Conservation (phyloP, 2,329 filamentous ascomycete species). For the Zymoseptoria crescenta region DNA sequence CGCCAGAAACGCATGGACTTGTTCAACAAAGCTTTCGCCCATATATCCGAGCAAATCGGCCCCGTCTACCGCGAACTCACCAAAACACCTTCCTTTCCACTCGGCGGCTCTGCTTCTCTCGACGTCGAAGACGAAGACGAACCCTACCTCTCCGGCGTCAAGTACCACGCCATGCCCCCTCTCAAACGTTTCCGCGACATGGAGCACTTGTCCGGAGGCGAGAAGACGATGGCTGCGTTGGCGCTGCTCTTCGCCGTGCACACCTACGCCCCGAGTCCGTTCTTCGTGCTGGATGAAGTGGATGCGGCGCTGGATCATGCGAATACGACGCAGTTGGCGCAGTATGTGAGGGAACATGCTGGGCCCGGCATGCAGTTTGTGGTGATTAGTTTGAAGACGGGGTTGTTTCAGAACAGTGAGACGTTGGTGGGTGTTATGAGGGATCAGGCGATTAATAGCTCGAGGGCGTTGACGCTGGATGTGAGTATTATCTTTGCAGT, state of each 20-base stretch:
- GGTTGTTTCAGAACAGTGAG: slow-evolving; percentile 93
- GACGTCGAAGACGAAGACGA: slow-evolving; percentile 96
- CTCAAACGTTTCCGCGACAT: slow-evolving; percentile 98
- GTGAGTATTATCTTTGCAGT: slow-evolving; percentile 52
- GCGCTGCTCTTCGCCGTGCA: slow-evolving; percentile 96
- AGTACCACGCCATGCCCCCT: slow-evolving; percentile 97
- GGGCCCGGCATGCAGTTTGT: slow-evolving; percentile 99
- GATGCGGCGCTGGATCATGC: slow-evolving; percentile 97
- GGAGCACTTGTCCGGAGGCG: slow-evolving; percentile 93
- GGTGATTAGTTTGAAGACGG: slow-evolving; percentile 92
- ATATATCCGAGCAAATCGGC: slow-evolving; percentile 91
- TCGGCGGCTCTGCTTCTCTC: slow-evolving; percentile 82
- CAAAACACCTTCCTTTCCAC: slow-evolving; percentile 77
- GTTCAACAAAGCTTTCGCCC: slow-evolving; percentile 90
- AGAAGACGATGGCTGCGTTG: slow-evolving; percentile 97
- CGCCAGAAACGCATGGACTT: slow-evolving; percentile 78
- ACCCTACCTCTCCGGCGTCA: slow-evolving; percentile 90
- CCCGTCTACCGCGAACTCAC: slow-evolving; percentile 94
- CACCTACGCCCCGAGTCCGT: slow-evolving; percentile 88
- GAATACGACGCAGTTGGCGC: slow-evolving; percentile 91
- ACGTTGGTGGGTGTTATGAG: slow-evolving; percentile 91
- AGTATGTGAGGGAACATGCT: slow-evolving; percentile 90
- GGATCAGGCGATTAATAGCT: slow-evolving; percentile 89
- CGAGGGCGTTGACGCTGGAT: slow-evolving; percentile 85
- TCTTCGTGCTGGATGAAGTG: slow-evolving; percentile 97